Evolutionary conservation across 805 yeast species (phyloP).

Genomic region (Ogataea angusta): DNA sequence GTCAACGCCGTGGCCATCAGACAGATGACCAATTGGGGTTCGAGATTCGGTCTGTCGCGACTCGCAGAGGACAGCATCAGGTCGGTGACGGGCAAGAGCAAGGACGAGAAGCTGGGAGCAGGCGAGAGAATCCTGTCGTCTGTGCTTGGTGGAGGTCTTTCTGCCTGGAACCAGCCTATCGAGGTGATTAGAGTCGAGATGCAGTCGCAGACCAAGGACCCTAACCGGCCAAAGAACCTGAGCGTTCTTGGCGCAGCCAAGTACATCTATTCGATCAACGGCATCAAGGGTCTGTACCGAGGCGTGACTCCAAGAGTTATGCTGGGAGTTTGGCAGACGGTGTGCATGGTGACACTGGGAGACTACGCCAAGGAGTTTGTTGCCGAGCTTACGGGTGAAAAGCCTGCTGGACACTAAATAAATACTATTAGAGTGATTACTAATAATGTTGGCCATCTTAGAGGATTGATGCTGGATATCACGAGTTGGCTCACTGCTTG

Average conservation of each 20-base stretch:
- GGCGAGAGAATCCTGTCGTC: conserved; percentile 81
- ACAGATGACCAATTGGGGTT: conserved; percentile 99
- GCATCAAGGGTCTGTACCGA: conserved; percentile 86
- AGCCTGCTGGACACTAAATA: conserved; percentile 36
- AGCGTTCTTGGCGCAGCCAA: conserved; percentile 71
- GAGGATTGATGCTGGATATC: neutral
- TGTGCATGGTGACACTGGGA: conserved; percentile 97
- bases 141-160: conserved; percentile 92
- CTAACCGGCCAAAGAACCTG: conserved; percentile 91
- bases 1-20: conserved; percentile 98
- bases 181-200: conserved; percentile 97
- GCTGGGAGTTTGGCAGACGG: conserved; percentile 96
- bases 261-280: conserved; percentile 80
- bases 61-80: conserved; percentile 86
- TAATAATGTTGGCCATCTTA: neutral
- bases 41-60: conserved; percentile 90
- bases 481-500: conserved; percentile 8
- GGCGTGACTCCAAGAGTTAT: conserved; percentile 98
- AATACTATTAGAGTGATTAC: neutral
- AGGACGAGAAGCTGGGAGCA: conserved; percentile 63
- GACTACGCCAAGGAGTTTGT: conserved; percentile 81
- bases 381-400: conserved; percentile 58
- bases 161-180: conserved; percentile 99
- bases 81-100: conserved; percentile 49
- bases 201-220: conserved; percentile 94